Percentiles rank a stretch among this genome's conserved stretches.
These are phyloP conservation scores for Dothistroma pini DNA, from an alignment of 2,329 filamentous ascomycete species.

Conservation along the genomic window DNA sequence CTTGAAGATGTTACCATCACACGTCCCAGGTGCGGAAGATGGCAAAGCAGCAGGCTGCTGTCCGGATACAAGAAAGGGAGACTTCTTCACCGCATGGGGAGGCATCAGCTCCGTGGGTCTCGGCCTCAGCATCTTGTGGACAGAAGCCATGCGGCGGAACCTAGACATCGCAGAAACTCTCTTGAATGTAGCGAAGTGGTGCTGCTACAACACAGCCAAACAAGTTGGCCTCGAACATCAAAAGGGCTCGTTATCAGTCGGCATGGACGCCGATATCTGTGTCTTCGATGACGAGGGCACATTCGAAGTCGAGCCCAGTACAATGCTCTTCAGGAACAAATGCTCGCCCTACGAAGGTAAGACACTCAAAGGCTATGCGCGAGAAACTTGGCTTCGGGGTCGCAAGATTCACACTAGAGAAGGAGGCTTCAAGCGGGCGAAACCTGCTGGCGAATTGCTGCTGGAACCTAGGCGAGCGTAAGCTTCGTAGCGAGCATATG, in stretches of 20 bases:
- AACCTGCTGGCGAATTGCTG: constrained; percentile 49
- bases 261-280: constrained; percentile 86
- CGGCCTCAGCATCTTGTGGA: constrained; percentile 86
- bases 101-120: constrained; percentile 93
- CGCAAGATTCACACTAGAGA: constrained; percentile 68
- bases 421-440: constrained; percentile 57
- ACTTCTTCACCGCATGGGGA: constrained; percentile 96
- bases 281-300: constrained; percentile 82
- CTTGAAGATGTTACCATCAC: constrained; percentile 77
- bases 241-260: constrained; percentile 77
- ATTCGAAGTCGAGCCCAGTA: constrained; percentile 65
- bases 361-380: constrained; percentile 70
- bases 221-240: constrained; percentile 79
- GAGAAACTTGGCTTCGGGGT: constrained; percentile 82
- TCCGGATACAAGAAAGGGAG: constrained; percentile 55
- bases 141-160: constrained; percentile 63
- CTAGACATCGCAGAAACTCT: constrained; percentile 53
- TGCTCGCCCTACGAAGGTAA: constrained; percentile 87
- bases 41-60: constrained; percentile 34
- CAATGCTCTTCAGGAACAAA: constrained; percentile 93
- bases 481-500: background rate
- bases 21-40: constrained; percentile 52
- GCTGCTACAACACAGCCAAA: constrained; percentile 77
- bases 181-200: constrained; percentile 78
- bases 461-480: constrained; percentile 45